Conservation (phyloP, 441 rosid genomes). For the Adansonia grandidieri region DNA sequence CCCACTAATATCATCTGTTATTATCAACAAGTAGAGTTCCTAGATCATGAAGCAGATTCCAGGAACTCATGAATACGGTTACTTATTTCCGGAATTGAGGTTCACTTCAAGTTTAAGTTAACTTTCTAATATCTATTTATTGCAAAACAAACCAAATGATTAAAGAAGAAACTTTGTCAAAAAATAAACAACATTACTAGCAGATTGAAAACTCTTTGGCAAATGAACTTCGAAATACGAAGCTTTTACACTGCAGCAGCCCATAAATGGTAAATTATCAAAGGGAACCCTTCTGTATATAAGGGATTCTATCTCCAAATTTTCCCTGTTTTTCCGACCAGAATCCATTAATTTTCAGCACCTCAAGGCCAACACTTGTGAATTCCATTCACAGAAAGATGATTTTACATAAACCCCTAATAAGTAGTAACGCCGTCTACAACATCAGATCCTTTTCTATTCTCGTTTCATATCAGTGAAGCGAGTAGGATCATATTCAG, state of each 20-base stretch:
- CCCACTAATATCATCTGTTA: neutral
- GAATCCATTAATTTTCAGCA: conserved; percentile 14
- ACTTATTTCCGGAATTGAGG: conserved; percentile 3
- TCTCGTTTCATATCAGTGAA: neutral
- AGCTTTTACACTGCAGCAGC: conserved; percentile 9
- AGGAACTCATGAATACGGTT: conserved; percentile 1
- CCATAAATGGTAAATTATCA: conserved; percentile 10
- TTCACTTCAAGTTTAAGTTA: neutral
- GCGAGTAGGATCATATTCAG: neutral
- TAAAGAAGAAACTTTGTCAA: neutral
- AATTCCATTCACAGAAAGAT: conserved; percentile 1
- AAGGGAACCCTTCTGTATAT: neutral
- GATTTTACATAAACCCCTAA: conserved; percentile 4
- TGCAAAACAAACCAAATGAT: neutral
- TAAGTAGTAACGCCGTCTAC: neutral
- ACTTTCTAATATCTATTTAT: neutral
- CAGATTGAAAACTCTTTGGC: neutral
- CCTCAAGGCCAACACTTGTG: neutral
- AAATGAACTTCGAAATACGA: neutral
- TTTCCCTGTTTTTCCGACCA: conserved; percentile 3
- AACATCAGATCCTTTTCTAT: neutral
- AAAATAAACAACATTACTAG: conserved; percentile 2
- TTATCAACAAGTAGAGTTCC: neutral
- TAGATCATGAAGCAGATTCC: neutral
- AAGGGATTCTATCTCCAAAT: neutral